These are phyloP conservation scores for Mycosphaerella arachidis DNA, from an alignment of 2,329 filamentous ascomycete species.

Conservation along the genomic window DNA sequence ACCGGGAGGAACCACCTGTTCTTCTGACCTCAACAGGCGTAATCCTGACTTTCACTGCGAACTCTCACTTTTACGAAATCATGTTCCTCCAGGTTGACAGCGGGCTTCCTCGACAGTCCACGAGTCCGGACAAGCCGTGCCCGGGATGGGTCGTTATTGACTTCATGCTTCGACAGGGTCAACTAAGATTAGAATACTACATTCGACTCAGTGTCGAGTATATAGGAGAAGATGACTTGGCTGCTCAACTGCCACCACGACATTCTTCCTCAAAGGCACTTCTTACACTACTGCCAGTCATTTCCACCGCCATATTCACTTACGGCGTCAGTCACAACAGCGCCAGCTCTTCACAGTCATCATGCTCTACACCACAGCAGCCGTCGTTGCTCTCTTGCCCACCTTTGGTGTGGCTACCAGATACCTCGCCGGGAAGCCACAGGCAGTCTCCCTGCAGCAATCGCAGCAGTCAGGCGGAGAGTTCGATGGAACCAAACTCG, in stretches of 20 bases:
- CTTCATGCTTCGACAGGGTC: not conserved
- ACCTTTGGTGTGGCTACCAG: constrained; percentile 1
- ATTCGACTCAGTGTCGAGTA: not conserved
- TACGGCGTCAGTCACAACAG: not conserved
- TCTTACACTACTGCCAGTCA: not conserved
- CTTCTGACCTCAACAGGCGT: not conserved
- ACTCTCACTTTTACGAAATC: not conserved
- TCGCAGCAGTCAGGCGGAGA: not conserved
- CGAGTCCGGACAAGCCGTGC: not conserved
- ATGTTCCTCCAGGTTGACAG: not conserved
- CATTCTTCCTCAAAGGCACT: not conserved
- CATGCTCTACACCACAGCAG: constrained; percentile 3
- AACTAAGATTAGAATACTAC: not conserved
- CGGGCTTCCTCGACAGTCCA: not conserved
- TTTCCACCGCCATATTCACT: not conserved
- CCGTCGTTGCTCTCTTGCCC: constrained; percentile 1
- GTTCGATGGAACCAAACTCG: not conserved
- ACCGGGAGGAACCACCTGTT: not conserved
- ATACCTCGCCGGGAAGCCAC: not conserved
- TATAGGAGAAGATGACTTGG: not conserved
- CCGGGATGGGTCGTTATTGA: not conserved
- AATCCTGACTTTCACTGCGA: not conserved
- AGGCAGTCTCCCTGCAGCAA: not conserved
- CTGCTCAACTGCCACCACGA: not conserved
- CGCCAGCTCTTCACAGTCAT: not conserved